These are phyloP conservation scores for Vigna hirtella DNA, from an alignment of 306 rosid species.

Conservation along the genomic window DNA sequence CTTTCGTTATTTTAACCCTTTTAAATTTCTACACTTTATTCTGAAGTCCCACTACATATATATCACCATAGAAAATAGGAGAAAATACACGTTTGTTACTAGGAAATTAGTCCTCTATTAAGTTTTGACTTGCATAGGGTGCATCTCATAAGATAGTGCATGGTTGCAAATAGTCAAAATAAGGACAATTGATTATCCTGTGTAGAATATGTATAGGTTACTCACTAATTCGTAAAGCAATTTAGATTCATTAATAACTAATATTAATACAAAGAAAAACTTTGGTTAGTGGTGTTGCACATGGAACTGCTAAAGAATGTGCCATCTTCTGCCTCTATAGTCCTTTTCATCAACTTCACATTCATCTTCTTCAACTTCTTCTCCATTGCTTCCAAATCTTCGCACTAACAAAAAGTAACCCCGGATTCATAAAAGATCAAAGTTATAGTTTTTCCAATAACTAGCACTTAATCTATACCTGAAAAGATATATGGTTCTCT, in stretches of 20 bases:
- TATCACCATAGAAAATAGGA: too few species aligned
- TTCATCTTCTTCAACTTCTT: slow-evolving; percentile 54
- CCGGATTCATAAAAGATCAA: too few species aligned
- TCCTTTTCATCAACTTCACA: slow-evolving; percentile 58
- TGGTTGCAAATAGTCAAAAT: too few species aligned
- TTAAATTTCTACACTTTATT: too few species aligned
- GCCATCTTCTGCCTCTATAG: slow-evolving; percentile 43
- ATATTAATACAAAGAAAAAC: not conserved
- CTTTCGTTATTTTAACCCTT: too few species aligned
- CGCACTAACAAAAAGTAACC: slow-evolving; percentile 52
- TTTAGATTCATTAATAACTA: not conserved
- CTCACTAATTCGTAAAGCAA: slow-evolving; percentile 62
- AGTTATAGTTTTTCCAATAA: too few species aligned
- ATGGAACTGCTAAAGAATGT: slow-evolving; percentile 7
- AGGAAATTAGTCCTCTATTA: too few species aligned
- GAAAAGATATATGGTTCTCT: slow-evolving; percentile 75
- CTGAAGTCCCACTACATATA: too few species aligned
- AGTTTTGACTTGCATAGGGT: too few species aligned
- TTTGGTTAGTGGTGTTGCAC: slow-evolving; percentile 17
- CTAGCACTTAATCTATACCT: slow-evolving; percentile 41
- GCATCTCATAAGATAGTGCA: too few species aligned
- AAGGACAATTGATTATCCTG: too few species aligned
- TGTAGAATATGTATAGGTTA: slow-evolving; percentile 46
- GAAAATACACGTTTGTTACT: too few species aligned
- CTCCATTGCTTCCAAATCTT: slow-evolving; percentile 65